phyloP scores from a whole-genome alignment of 257 asterid species.

The Solanum lycopersicoides region DNA sequence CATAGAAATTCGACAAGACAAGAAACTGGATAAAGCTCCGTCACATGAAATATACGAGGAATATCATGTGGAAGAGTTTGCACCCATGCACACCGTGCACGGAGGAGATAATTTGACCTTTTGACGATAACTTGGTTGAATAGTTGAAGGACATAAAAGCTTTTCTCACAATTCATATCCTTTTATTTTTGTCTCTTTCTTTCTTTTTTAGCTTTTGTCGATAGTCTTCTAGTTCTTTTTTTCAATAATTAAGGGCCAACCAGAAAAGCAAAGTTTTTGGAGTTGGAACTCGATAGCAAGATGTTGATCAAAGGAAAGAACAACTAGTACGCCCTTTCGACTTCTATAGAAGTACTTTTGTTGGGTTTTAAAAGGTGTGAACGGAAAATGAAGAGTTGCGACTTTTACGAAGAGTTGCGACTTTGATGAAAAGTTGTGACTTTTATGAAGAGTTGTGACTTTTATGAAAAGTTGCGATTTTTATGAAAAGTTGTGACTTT shows the following conservation, averaged over 20 bases:
- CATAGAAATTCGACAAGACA: not conserved
- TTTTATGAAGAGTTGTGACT: no score
- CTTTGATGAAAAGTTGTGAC: no score
- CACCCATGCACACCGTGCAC: not conserved
- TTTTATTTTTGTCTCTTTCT: not conserved
- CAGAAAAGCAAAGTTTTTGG: not conserved
- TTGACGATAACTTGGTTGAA: not conserved
- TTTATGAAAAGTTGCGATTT: no score
- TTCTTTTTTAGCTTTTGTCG: not conserved
- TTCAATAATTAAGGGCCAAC: not conserved
- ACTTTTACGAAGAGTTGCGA: no score
- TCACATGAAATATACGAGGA: not conserved
- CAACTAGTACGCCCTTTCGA: no score
- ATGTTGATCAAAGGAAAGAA: no score
- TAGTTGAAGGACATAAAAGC: not conserved
- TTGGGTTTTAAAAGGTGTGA: no score
- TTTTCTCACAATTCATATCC: not conserved
- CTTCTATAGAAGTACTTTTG: no score
- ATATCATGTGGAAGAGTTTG: not conserved
- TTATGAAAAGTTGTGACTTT: no score
- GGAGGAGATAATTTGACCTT: not conserved
- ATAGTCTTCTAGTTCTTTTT: not conserved
- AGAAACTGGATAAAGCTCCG: not conserved
- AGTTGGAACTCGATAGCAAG: no score
- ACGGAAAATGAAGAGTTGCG: no score